Percentiles rank a stretch among this genome's conserved stretches.
Conservation (phyloP, 1,284 basidiomycete species). For the Butyriboletus appendiculatus region DNA sequence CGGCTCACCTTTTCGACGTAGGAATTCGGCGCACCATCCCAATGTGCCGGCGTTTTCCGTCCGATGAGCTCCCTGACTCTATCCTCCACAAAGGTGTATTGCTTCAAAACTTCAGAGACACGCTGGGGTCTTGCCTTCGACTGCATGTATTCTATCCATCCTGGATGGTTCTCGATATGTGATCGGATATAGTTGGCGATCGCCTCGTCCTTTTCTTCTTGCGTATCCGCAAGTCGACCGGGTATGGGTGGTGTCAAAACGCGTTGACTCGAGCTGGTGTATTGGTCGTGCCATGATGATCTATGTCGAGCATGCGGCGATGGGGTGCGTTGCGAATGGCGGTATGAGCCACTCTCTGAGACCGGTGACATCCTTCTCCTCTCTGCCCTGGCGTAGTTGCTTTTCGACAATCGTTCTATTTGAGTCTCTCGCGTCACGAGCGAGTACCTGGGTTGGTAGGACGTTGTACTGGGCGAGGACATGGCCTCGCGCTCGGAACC, state of each 20-base stretch:
- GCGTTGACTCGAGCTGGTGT: slow-evolving; percentile 4
- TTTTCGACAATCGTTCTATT: slow-evolving; percentile 30
- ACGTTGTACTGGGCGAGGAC: slow-evolving; percentile 3
- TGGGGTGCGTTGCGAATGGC: slow-evolving; percentile 14
- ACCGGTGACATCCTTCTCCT: slow-evolving; percentile 13
- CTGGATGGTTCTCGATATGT: slow-evolving; percentile 40
- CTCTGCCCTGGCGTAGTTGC: slow-evolving; percentile 14
- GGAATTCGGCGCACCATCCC: slow-evolving; percentile 33
- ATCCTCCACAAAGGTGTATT: slow-evolving; percentile 48
- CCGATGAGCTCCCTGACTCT: slow-evolving; percentile 45
- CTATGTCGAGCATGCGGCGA: slow-evolving; percentile 12
- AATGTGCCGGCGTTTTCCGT: slow-evolving; percentile 39
- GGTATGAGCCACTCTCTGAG: slow-evolving; percentile 22
- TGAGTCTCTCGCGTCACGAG: slow-evolving; percentile 27
- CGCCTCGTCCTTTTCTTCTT: slow-evolving; percentile 37
- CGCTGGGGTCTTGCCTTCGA: slow-evolving; percentile 42
- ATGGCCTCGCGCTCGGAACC: slow-evolving; percentile 20
- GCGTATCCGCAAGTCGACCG: slow-evolving; percentile 34
- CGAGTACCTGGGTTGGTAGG: slow-evolving; percentile 9
- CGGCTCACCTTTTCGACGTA: slow-evolving; percentile 39
- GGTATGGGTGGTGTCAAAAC: slow-evolving; percentile 26
- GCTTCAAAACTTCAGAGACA: slow-evolving; percentile 44
- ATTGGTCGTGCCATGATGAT: background rate
- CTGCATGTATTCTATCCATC: slow-evolving; percentile 44
- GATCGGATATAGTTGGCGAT: slow-evolving; percentile 43